A percentile compares a stretch with the other conserved stretches of the same genome.
Conservation (phyloP, 2,329 filamentous ascomycete species). For the Plectosphaerella cucumerina region DNA sequence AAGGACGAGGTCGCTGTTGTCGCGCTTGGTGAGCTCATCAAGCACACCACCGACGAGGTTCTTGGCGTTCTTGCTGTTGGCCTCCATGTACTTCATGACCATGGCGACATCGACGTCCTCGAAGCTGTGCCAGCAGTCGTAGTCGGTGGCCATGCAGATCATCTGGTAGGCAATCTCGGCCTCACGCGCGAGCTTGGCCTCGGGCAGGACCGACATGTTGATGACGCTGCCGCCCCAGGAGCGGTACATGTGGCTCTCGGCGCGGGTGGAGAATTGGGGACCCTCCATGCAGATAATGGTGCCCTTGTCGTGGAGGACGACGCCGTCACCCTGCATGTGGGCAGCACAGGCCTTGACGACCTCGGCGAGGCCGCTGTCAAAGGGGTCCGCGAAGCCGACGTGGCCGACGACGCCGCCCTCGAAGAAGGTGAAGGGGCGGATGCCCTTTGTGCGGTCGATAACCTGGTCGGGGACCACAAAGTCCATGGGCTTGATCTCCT, state of each 20-base stretch:
- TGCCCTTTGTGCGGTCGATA: conserved; percentile 94
- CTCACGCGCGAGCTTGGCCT: conserved; percentile 93
- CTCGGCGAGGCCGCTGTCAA: conserved; percentile 72
- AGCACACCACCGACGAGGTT: conserved; percentile 81
- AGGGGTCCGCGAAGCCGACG: conserved; percentile 93
- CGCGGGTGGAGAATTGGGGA: conserved; percentile 95
- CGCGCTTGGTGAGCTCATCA: conserved; percentile 75
- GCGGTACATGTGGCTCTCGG: conserved; percentile 93
- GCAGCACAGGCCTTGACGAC: conserved; percentile 75
- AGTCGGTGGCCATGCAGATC: conserved; percentile 99
- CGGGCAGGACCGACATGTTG: conserved; percentile 95
- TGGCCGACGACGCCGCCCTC: conserved; percentile 88
- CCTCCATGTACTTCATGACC: conserved; percentile 95
- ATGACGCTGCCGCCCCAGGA: conserved; percentile 91
- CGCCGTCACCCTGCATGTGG: conserved; percentile 75
- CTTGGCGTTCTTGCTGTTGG: conserved; percentile 84
- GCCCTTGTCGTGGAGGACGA: conserved; percentile 78
- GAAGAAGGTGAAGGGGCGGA: conserved; percentile 94
- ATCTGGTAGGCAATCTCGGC: conserved; percentile 97
- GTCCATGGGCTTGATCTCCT: conserved; percentile 91
- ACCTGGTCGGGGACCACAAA: conserved; percentile 96
- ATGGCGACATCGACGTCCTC: conserved; percentile 91
- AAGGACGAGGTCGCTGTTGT: conserved; percentile 69
- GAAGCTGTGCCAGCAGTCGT: conserved; percentile 91
- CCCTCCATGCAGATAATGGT: conserved; percentile 96